Percentiles rank a stretch among this genome's conserved stretches.
These are phyloP conservation scores for Coemansia reversa DNA, from an alignment of 192 early-diverging fungal species.

Conservation along the genomic window DNA sequence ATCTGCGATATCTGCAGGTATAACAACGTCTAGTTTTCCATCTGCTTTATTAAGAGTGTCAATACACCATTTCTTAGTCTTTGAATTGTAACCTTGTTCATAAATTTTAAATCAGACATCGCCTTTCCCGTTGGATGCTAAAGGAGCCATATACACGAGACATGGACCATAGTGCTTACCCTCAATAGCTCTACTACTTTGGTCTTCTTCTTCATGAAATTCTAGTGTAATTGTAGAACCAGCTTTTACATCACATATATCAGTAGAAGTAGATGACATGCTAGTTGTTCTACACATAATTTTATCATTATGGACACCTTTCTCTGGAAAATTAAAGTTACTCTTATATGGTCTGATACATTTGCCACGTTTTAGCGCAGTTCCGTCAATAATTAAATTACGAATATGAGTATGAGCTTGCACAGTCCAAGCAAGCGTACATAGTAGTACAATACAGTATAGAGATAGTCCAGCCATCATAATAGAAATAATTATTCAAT, in stretches of 20 bases:
- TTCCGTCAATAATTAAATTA: conserved; percentile 22
- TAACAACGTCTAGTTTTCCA: conserved; percentile 22
- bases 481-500: no score
- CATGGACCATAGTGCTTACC: conserved; percentile 27
- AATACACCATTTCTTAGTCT: conserved; percentile 26
- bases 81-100: conserved; percentile 25
- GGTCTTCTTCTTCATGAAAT: conserved; percentile 11
- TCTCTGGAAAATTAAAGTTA: conserved; percentile 24
- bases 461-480: no score
- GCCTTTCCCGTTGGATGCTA: conserved; percentile 12
- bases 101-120: conserved; percentile 35
- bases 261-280: background rate
- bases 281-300: conserved; percentile 19
- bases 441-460: no score
- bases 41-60: conserved; percentile 19
- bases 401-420: conserved; percentile 26
- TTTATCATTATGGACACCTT: conserved; percentile 11
- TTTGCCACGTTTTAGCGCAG: conserved; percentile 16
- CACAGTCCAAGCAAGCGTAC: background rate
- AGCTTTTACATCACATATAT: conserved; percentile 18
- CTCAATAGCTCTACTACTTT: background rate
- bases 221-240: conserved; percentile 22
- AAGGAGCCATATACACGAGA: conserved; percentile 26
- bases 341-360: conserved; percentile 28
- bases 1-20: conserved; percentile 22